phyloP scores from a whole-genome alignment of 805 yeast genomes.

The Saturnispora galanensis region DNA sequence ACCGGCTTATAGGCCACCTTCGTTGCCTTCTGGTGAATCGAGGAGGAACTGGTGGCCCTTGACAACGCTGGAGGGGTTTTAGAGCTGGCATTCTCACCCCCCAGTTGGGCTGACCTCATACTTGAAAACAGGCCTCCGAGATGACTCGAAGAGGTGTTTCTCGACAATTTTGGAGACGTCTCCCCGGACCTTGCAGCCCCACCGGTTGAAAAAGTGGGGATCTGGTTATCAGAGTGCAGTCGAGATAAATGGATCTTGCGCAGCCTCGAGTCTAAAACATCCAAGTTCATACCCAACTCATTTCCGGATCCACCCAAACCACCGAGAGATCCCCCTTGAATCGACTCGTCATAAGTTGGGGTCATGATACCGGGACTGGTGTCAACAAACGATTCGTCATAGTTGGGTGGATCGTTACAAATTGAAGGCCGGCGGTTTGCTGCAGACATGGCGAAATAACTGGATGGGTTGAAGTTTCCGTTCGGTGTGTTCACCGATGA shows the following conservation, averaged over 20 bases:
- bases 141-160: slow-evolving; percentile 4
- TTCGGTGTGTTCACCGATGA: slow-evolving; percentile 30
- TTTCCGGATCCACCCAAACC: neutral
- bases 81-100: neutral
- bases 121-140: slow-evolving; percentile 1
- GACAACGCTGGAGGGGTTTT: slow-evolving; percentile 10
- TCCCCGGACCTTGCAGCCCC: slow-evolving; percentile 1
- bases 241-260: slow-evolving; percentile 15
- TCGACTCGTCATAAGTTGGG: slow-evolving; percentile 54
- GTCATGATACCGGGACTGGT: slow-evolving; percentile 44
- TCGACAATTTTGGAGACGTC: slow-evolving; percentile 2
- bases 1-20: slow-evolving; percentile 1
- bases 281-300: slow-evolving; percentile 20
- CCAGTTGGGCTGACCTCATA: neutral
- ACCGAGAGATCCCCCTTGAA: neutral
- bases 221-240: neutral
- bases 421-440: neutral
- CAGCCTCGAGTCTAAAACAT: slow-evolving; percentile 24
- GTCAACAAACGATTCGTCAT: slow-evolving; percentile 62
- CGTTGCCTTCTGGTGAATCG: slow-evolving; percentile 1
- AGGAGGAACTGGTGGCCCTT: slow-evolving; percentile 8
- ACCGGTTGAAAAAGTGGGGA: neutral
- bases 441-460: slow-evolving; percentile 1
- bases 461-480: neutral
- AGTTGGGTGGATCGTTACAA: slow-evolving; percentile 60